phyloP scores from a whole-genome alignment of 176 grass and related monocot species.

The Musa acuminata region DNA sequence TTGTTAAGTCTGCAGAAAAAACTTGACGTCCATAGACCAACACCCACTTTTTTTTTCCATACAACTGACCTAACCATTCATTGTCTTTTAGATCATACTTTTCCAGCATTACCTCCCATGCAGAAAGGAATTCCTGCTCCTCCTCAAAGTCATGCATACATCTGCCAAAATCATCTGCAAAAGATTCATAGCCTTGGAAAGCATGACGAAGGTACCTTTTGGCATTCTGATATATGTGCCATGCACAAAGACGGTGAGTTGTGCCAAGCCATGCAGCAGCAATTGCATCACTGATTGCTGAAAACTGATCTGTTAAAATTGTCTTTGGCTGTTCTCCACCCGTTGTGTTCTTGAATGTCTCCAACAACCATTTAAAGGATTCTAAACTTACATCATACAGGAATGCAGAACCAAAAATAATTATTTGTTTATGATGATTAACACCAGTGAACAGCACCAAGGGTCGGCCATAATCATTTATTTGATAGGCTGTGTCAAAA shows the following conservation, averaged over 20 bases:
- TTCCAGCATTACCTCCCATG: conserved; percentile 48
- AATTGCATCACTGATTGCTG: too few species aligned
- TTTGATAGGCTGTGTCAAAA: conserved; percentile 61
- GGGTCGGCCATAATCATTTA: conserved; percentile 51
- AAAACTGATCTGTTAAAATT: neutral
- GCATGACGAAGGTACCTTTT: conserved; percentile 21
- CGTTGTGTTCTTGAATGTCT: conserved; percentile 67
- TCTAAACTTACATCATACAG: conserved; percentile 55
- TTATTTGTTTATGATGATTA: conserved; percentile 74
- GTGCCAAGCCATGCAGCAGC: too few species aligned
- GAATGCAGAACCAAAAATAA: conserved; percentile 62
- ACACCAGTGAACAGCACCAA: conserved; percentile 57
- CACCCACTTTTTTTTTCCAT: conserved; percentile 61
- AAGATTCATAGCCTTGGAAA: conserved; percentile 44
- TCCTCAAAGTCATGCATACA: conserved; percentile 55
- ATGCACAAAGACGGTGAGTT: too few species aligned
- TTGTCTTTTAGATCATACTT: conserved; percentile 78
- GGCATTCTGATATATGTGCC: too few species aligned
- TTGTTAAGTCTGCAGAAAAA: conserved; percentile 60
- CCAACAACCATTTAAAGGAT: conserved; percentile 75
- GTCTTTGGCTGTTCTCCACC: conserved; percentile 72
- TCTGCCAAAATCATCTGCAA: conserved; percentile 52
- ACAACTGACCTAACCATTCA: conserved; percentile 68
- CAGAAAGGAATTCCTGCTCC: conserved; percentile 45
- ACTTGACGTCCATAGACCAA: conserved; percentile 48